These are phyloP conservation scores for Schizophyllum amplum DNA, from an alignment of 1,284 basidiomycete species.

Conservation along the genomic window DNA sequence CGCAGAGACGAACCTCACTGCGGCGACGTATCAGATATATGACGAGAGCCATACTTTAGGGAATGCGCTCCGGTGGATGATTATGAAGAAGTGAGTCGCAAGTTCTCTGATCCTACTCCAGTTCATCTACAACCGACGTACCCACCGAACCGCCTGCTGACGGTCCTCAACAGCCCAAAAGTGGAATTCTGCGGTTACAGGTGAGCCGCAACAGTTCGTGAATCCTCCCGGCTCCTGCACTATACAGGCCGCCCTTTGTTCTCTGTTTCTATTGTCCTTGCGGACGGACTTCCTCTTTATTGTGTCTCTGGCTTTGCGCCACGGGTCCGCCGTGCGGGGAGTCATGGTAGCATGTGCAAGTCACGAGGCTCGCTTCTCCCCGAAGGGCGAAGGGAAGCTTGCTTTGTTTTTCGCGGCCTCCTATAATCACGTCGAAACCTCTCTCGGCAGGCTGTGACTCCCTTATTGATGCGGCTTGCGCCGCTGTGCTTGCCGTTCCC, in stretches of 20 bases:
- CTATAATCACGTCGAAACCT: no score
- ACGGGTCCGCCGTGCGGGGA: conserved; percentile 1
- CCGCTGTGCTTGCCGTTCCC: conserved; percentile 1
- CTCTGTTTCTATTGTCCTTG: background rate
- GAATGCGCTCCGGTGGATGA: conserved; percentile 92
- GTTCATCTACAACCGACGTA: background rate
- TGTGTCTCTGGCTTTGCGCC: background rate
- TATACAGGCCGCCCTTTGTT: conserved; percentile 3
- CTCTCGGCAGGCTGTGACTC: no score
- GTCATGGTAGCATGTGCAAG: background rate
- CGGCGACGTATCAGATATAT: conserved; percentile 87
- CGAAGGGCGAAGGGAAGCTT: background rate
- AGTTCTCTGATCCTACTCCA: conserved; percentile 6
- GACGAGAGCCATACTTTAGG: conserved; percentile 96
- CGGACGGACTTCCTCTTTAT: background rate
- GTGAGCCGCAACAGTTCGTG: conserved; percentile 31
- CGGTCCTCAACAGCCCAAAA: conserved; percentile 61
- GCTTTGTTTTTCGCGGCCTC: no score
- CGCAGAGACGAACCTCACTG: conserved; percentile 75
- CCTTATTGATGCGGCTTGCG: no score
- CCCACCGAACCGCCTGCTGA: background rate
- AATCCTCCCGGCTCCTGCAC: conserved; percentile 7
- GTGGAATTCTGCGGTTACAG: conserved; percentile 99
- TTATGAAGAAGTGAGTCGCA: conserved; percentile 89
- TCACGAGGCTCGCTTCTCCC: background rate